A percentile compares a stretch with the other conserved stretches of the same genome.
phyloP scores from a whole-genome alignment of 371 early-diverging fungal genomes.

The Mortierella sp. region DNA sequence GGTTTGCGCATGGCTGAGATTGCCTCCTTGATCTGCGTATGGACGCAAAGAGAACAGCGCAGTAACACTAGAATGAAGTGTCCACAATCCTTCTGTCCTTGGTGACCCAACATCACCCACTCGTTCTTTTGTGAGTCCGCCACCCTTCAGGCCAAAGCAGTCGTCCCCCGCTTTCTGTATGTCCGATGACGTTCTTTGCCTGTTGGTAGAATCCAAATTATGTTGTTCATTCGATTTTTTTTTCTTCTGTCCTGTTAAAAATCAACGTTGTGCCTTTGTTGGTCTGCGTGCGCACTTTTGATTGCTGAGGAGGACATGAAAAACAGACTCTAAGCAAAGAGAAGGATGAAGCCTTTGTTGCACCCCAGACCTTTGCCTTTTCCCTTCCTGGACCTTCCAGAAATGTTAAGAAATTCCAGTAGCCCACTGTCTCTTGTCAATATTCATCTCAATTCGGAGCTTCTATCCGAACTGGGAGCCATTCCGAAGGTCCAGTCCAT shows the following conservation, averaged over 20 bases:
- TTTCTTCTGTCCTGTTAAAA: background rate
- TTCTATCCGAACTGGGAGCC: background rate
- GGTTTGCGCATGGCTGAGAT: background rate
- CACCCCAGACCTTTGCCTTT: background rate
- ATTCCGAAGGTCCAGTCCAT: background rate
- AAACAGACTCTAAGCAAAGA: background rate
- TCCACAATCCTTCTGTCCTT: background rate
- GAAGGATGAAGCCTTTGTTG: background rate
- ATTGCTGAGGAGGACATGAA: background rate
- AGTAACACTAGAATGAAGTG: background rate
- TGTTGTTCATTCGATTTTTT: background rate
- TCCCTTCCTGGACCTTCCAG: background rate
- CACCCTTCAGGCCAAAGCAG: background rate
- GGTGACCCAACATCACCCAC: background rate
- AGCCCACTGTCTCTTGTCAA: background rate
- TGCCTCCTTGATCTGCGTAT: background rate
- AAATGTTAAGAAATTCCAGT: background rate
- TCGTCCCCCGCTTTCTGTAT: no score
- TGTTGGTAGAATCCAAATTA: background rate
- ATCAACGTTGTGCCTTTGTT: background rate
- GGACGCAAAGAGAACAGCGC: background rate
- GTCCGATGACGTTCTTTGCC: background rate
- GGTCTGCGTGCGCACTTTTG: background rate
- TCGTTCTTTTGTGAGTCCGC: background rate
- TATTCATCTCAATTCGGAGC: background rate